Evolutionary conservation across 306 rosid genomes (phyloP), one percentile per base, ranked within the genome.

Genomic region (Glycyrrhiza uralensis): DNA sequence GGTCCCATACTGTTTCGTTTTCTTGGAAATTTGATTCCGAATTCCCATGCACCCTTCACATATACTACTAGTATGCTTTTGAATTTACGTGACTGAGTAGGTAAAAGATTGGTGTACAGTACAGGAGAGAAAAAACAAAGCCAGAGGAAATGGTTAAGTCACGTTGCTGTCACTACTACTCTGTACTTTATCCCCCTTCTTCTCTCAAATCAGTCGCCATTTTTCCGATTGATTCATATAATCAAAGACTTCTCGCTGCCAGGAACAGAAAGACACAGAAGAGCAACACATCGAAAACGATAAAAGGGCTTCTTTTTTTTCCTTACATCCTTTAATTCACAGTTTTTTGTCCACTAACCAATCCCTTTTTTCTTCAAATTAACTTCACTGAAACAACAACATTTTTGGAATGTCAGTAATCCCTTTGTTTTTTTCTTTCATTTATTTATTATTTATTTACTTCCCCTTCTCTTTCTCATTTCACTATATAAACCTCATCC

Each of bases 1-100:
- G 77, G 74, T 38, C 75, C 78, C 78, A 78, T 74, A 65, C 72
- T 63, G 58, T 76, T 46, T 69, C 57, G 10, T 47, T 41, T 33
- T 79, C 67, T 50, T 69, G 35, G 55, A 75, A 82, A 72, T 18
- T 67, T 9, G 75, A 80, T 74, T 69, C 68, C 83, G 73, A 85
- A 69, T 78, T 61, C 85, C 83, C 81, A 81, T 50, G 80, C 76
- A n/a, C n/a, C 44, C 24, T 6, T 2, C 4, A 10, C 2, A 41
- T n/a, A 52, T 55, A 13, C n/a, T n/a, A n/a, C n/a, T n/a, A n/a
- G n/a, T 47, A 72, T 78, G 79, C 85, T 68, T 79, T 71, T 65
- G 77, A 52, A 77, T 70, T 90, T 67, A 83, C 94, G 96, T 90
- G 81, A 85, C 26, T 52, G 79, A 90, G 94, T 70, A 78, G 94